Evolutionary conservation across 1,284 basidiomycete species (phyloP), one percentile per base, ranked within the genome.

Genomic region (Sporisorium iseilematis-ciliati): DNA sequence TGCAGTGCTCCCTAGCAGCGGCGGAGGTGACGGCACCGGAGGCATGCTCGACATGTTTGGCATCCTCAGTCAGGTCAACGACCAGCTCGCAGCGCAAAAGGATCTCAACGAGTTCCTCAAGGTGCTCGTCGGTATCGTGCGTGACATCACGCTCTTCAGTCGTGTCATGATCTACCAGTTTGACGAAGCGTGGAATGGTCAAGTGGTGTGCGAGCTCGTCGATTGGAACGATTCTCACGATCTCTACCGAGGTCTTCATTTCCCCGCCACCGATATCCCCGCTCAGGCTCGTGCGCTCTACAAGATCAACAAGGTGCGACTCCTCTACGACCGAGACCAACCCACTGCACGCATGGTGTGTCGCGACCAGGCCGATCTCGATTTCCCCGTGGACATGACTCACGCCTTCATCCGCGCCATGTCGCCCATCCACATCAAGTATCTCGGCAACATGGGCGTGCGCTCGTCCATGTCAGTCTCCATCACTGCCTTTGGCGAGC

Each of bases 91-190:
- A 0, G 88, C 88, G 4, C 91, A 92, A 2, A 87, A 88, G 0
- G 91, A 93, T 75, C 84, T 95, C 56, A 89, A 91, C 8, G 87
- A 87, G 18, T 93, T 94, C 83, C 86, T 94, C 82, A 91, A 93
- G 62, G 89, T 94, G 54, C 89, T 90, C 0, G 92, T 92, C 7
- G 92, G 93, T 4, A 88, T 94, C 23, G 89, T 94, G 69, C 92
- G 93, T 84, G 92, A 95, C 80, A 82, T 95, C 65, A 78, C 79
- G 7, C 54, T 63, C 43, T 82, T 82, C 64, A 77, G 78, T 31
- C 89, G 93, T 10, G 92, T 94, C n/a, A 87, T 95, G 85, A 88
- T 94, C n/a, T 95, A 95, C 82, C 92, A 93, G 85, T 92, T 92
- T 79, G 91, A 92, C 83, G 91, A 92, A 76, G 72, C 84, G 20